These are phyloP conservation scores for Solanum aculeatissimum DNA, from an alignment of 305 asterid species.

Conservation along the genomic window DNA sequence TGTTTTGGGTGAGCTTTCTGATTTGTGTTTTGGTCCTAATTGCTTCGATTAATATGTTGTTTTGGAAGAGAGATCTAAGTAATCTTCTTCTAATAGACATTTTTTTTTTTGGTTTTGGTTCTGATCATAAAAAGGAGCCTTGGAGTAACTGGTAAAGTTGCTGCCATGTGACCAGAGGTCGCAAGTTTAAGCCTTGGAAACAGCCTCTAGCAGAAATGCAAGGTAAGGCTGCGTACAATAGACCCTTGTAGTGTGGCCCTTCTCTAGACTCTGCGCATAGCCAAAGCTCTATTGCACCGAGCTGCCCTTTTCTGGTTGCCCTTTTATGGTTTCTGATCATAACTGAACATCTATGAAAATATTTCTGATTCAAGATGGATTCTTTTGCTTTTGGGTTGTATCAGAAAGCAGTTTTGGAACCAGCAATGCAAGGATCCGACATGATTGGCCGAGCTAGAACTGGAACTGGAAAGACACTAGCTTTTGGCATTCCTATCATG, in stretches of 20 bases:
- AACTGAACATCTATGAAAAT: neutral
- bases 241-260: too few species aligned
- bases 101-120: neutral
- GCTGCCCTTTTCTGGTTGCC: neutral
- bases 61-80: neutral
- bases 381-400: neutral
- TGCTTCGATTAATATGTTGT: neutral
- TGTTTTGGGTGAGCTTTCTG: neutral
- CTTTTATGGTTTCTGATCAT: neutral
- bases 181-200: too few species aligned
- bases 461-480: slow-evolving; percentile 94
- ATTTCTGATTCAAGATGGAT: neutral
- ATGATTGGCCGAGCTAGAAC: slow-evolving; percentile 97
- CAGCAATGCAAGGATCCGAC: slow-evolving; percentile 93
- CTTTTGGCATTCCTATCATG: slow-evolving; percentile 90
- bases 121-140: neutral
- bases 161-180: too few species aligned
- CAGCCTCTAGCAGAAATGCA: too few species aligned
- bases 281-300: too few species aligned
- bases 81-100: neutral
- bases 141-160: too few species aligned
- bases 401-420: slow-evolving; percentile 85
- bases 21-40: neutral
- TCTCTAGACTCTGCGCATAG: too few species aligned
- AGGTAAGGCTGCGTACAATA: too few species aligned